Evolutionary conservation across 2,329 filamentous ascomycete genomes (phyloP).

Genomic region (Colletotrichum shisoi): DNA sequence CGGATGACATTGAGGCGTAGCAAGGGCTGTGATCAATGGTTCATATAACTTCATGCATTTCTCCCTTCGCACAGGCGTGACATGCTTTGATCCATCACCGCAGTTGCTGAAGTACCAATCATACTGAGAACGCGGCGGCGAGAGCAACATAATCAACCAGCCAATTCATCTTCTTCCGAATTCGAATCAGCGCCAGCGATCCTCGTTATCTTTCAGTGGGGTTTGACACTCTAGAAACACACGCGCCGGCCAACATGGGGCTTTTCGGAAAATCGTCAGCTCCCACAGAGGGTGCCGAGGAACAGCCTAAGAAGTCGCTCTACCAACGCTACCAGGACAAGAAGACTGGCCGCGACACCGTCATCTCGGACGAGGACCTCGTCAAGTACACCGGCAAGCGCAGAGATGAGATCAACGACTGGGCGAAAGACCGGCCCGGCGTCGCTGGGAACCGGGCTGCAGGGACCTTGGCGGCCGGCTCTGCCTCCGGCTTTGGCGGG

Average conservation of each 20-base stretch:
- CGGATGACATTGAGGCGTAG: not conserved
- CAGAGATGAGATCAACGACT: constrained; percentile 46
- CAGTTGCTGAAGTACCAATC: not conserved
- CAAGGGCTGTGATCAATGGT: not conserved
- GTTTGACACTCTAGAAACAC: not conserved
- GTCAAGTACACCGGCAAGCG: constrained; percentile 54
- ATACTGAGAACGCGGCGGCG: not conserved
- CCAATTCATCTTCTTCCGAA: not conserved
- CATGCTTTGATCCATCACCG: too few relatives aligned
- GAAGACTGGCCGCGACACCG: constrained; percentile 43
- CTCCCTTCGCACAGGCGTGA: not conserved
- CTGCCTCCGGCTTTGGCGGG: constrained; percentile 46
- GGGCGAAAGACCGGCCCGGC: constrained; percentile 51
- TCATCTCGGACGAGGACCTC: constrained; percentile 52
- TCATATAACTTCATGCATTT: not conserved
- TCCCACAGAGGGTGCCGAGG: not conserved
- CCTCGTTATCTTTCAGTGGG: not conserved
- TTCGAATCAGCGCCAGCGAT: not conserved
- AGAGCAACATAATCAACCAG: not conserved
- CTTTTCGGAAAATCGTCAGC: constrained; percentile 22
- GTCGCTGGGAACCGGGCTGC: constrained; percentile 53
- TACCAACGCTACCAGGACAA: constrained; percentile 48
- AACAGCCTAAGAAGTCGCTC: constrained; percentile 44
- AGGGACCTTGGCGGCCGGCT: constrained; percentile 47
- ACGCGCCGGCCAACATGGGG: constrained; percentile 7